Evolutionary conservation across 768 basidiomycete genomes (phyloP).

Genomic region (Phlebiopsis flavidoalba): DNA sequence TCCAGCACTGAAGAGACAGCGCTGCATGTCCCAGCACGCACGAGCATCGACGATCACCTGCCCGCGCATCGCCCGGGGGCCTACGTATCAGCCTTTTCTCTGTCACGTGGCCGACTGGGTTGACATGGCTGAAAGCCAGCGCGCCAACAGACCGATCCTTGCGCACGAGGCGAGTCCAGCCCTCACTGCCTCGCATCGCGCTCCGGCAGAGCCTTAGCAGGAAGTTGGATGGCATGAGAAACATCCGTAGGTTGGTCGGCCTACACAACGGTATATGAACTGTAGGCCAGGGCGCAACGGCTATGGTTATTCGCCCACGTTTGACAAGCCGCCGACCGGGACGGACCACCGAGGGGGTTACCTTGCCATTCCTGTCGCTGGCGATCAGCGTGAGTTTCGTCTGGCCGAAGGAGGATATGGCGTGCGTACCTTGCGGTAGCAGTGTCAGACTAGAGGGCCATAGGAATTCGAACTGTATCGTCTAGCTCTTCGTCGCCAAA

Average conservation of each 20-base stretch:
- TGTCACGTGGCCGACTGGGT: no score
- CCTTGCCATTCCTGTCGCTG: constrained; percentile 52
- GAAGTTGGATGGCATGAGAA: constrained; percentile 71
- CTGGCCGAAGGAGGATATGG: no score
- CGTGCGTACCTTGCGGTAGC: constrained; percentile 50
- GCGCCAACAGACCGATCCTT: no score
- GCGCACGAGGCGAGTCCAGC: no score
- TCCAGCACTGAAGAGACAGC: constrained; percentile 62
- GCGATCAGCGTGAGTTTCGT: background rate
- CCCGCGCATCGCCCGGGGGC: no score
- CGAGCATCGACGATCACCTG: no score
- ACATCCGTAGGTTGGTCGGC: constrained; percentile 71
- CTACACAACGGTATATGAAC: constrained; percentile 66
- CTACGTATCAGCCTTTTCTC: no score
- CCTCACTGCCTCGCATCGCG: no score
- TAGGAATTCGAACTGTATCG: constrained; percentile 42
- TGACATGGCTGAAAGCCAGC: no score
- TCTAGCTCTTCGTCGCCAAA: constrained; percentile 42
- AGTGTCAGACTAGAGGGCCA: constrained; percentile 50
- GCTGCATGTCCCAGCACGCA: constrained; percentile 61
- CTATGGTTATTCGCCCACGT: background rate
- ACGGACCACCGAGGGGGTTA: constrained; percentile 21
- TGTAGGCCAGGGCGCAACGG: constrained; percentile 20
- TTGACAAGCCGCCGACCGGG: background rate
- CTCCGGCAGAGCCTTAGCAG: no score